Evolutionary conservation across 2,329 filamentous ascomycete species (phyloP).

Genomic region (Aspergillus luchuensis): DNA sequence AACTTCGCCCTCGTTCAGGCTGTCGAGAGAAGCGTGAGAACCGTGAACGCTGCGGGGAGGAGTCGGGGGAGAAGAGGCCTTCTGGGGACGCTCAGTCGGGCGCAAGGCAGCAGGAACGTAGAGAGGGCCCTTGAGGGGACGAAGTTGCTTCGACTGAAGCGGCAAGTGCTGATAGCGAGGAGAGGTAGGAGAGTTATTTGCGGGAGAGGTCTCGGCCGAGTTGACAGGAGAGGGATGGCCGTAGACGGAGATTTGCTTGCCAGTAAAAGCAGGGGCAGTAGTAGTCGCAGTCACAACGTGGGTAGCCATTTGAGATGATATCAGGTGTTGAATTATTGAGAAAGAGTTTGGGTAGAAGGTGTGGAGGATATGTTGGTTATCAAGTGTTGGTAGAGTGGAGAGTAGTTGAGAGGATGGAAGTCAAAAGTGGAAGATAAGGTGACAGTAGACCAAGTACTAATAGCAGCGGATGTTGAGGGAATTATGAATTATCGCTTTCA

Average conservation of each 20-base stretch:
- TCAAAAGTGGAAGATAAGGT: background rate
- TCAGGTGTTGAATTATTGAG: background rate
- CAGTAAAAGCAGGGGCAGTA: conserved; percentile 21
- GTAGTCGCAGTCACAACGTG: conserved; percentile 35
- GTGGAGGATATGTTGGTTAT: background rate
- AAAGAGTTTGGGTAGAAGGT: background rate
- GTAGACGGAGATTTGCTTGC: conserved; percentile 41
- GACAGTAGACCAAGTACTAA: no score
- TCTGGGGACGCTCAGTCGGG: conserved; percentile 58
- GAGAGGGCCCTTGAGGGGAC: conserved; percentile 61
- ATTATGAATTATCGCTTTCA: conserved; percentile 9
- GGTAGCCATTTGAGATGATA: conserved; percentile 32
- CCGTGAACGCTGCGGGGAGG: conserved; percentile 58
- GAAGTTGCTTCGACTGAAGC: conserved; percentile 57
- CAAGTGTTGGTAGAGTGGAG: conserved; percentile 10
- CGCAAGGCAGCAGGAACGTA: conserved; percentile 66
- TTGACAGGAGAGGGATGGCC: conserved; percentile 48
- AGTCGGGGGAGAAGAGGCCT: conserved; percentile 45
- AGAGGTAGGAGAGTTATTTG: conserved; percentile 57
- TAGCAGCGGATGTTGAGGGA: background rate
- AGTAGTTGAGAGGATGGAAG: background rate
- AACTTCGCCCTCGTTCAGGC: conserved; percentile 40
- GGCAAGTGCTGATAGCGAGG: conserved; percentile 47
- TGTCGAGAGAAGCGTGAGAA: conserved; percentile 59
- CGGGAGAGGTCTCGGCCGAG: conserved; percentile 53